Conservation (phyloP, 2,329 filamentous ascomycete species). For the Trichoderma hamatum region DNA sequence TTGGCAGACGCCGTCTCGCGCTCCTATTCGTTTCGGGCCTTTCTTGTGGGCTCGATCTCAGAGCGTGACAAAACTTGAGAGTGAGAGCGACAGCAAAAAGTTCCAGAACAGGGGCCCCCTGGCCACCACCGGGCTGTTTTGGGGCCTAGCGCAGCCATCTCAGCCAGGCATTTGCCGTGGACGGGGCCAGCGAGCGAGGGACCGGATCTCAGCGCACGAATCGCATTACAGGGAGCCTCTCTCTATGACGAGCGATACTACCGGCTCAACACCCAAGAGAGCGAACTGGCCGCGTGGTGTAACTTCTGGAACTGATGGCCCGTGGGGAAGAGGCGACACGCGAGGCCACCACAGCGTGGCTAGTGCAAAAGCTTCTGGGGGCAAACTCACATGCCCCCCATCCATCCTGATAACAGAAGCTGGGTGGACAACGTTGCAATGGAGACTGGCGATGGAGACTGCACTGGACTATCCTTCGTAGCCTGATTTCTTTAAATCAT, state of each 20-base stretch:
- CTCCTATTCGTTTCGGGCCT: conserved; percentile 24
- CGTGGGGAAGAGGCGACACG: conserved; percentile 20
- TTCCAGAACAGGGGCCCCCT: background rate
- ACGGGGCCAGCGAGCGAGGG: conserved; percentile 12
- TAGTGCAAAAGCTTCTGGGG: conserved; percentile 2
- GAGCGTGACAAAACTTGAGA: background rate
- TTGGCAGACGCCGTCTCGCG: conserved; percentile 5
- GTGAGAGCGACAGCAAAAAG: background rate
- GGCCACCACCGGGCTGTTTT: background rate
- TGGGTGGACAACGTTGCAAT: conserved; percentile 23
- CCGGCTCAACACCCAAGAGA: conserved; percentile 17
- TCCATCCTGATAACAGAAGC: conserved; percentile 7
- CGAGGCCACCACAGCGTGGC: conserved; percentile 3
- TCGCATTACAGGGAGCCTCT: background rate
- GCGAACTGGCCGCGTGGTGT: conserved; percentile 13
- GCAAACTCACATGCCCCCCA: background rate
- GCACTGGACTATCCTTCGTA: background rate
- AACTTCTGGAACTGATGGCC: conserved; percentile 13
- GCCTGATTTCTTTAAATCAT: conserved; percentile 23
- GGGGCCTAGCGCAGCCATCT: conserved; percentile 17
- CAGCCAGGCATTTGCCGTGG: background rate
- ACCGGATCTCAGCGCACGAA: conserved; percentile 16
- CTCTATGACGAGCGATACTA: conserved; percentile 15
- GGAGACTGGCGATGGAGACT: conserved; percentile 2
- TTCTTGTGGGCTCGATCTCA: conserved; percentile 5